phyloP scores from a whole-genome alignment of 208 protist genomes.

The Trypanosoma caninum region DNA sequence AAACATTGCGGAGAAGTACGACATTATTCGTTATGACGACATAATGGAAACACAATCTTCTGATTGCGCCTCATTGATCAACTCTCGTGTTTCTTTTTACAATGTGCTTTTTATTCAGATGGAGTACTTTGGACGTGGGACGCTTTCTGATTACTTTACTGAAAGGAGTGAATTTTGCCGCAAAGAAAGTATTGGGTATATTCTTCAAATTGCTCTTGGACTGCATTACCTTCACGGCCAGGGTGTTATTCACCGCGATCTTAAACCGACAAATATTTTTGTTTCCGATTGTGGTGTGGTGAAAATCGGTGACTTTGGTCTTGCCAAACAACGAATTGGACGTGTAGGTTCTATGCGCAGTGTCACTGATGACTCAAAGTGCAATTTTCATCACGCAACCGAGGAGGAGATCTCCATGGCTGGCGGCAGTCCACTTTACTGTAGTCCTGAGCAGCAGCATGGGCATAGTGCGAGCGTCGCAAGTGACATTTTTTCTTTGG shows the following conservation, averaged over 20 bases:
- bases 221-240: slow-evolving; percentile 68
- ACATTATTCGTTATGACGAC: slow-evolving; percentile 53
- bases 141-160: slow-evolving; percentile 63
- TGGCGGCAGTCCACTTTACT: slow-evolving; percentile 70
- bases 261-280: slow-evolving; percentile 89
- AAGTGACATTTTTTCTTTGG: slow-evolving; percentile 78
- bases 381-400: slow-evolving; percentile 23
- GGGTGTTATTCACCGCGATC: slow-evolving; percentile 76
- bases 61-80: no score
- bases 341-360: neutral
- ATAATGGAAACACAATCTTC: slow-evolving; percentile 40
- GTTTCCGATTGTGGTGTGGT: slow-evolving; percentile 46
- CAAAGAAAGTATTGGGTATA: slow-evolving; percentile 56
- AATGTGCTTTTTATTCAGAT: slow-evolving; percentile 86
- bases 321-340: slow-evolving; percentile 47
- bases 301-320: slow-evolving; percentile 88
- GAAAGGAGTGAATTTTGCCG: slow-evolving; percentile 44
- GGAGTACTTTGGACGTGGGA: slow-evolving; percentile 79
- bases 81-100: slow-evolving; percentile 22
- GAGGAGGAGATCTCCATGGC: slow-evolving; percentile 50
- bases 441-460: slow-evolving; percentile 72
- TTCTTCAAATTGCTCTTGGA: slow-evolving; percentile 63
- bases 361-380: slow-evolving; percentile 21
- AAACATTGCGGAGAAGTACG: slow-evolving; percentile 36
- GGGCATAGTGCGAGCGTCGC: slow-evolving; percentile 36